phyloP scores from a whole-genome alignment of 1,284 basidiomycete species.

The Malassezia cuniculi region DNA sequence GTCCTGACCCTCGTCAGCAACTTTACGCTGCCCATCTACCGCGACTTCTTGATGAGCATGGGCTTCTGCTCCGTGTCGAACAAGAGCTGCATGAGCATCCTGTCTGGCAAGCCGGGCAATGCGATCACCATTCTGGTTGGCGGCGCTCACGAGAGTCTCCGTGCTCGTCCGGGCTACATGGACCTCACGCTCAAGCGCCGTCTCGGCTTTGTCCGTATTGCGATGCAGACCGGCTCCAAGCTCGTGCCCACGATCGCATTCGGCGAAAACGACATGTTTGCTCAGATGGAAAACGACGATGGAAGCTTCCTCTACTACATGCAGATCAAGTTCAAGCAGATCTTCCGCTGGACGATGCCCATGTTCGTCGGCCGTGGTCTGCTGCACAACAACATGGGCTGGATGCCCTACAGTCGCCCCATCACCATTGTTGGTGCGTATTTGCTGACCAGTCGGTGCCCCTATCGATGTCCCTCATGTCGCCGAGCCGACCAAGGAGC shows the following conservation, averaged over 20 bases:
- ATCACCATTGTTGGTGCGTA: slow-evolving; percentile 68
- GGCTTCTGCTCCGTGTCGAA: slow-evolving; percentile 88
- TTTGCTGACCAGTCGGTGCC: slow-evolving; percentile 53
- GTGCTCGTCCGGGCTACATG: slow-evolving; percentile 83
- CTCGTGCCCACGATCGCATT: slow-evolving; percentile 52
- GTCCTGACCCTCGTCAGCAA: slow-evolving; percentile 74
- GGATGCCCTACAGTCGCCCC: slow-evolving; percentile 83
- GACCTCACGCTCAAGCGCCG: slow-evolving; percentile 67
- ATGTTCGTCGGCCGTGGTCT: slow-evolving; percentile 68
- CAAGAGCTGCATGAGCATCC: slow-evolving; percentile 73
- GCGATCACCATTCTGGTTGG: slow-evolving; percentile 92
- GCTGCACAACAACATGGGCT: slow-evolving; percentile 57
- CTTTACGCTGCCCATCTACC: slow-evolving; percentile 82
- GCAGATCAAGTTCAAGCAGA: slow-evolving; percentile 31
- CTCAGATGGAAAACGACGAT: slow-evolving; percentile 85
- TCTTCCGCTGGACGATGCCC: slow-evolving; percentile 94
- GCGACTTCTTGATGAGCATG: slow-evolving; percentile 62
- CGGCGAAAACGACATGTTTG: slow-evolving; percentile 96
- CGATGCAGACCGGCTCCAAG: slow-evolving; percentile 68
- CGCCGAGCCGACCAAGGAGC: slow-evolving; percentile 66
- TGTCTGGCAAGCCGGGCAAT: slow-evolving; percentile 50
- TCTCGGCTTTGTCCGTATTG: slow-evolving; percentile 88
- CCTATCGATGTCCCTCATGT: slow-evolving; percentile 69
- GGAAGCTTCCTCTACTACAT: slow-evolving; percentile 66
- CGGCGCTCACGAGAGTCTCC: slow-evolving; percentile 84